Conservation (phyloP, 495 filamentous ascomycete genomes). For the Penicillium coffeae region DNA sequence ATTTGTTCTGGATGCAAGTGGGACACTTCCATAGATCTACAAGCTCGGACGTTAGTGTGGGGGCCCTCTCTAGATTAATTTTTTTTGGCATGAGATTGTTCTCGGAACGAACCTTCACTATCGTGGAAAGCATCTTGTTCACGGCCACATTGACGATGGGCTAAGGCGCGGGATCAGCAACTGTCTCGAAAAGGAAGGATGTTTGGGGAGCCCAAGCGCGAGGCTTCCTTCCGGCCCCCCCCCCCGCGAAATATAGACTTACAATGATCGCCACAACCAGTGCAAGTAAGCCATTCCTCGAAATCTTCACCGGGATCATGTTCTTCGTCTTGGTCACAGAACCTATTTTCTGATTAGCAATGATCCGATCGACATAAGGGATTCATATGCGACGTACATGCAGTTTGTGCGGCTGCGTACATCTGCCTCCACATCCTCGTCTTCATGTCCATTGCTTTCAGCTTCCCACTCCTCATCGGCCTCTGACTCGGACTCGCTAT, state of each 20-base stretch:
- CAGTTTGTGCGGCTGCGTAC: slow-evolving; percentile 56
- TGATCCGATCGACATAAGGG: neutral
- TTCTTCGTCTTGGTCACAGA: slow-evolving; percentile 79
- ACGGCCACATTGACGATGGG: slow-evolving; percentile 91
- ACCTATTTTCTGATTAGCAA: slow-evolving; percentile 38
- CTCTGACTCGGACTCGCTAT: slow-evolving; percentile 63
- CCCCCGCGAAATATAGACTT: slow-evolving; percentile 41
- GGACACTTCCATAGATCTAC: slow-evolving; percentile 74
- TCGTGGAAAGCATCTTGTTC: slow-evolving; percentile 66
- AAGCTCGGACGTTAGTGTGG: slow-evolving; percentile 14
- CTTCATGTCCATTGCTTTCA: slow-evolving; percentile 59
- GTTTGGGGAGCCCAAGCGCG: neutral
- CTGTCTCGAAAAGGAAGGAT: slow-evolving; percentile 15
- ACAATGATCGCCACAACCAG: slow-evolving; percentile 86
- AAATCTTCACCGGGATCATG: slow-evolving; percentile 84
- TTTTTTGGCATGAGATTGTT: no score
- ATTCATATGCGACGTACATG: slow-evolving; percentile 53
- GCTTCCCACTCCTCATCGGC: slow-evolving; percentile 64
- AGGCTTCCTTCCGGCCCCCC: no score
- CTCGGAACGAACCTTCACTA: slow-evolving; percentile 56
- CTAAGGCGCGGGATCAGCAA: slow-evolving; percentile 44
- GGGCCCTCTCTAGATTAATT: no score
- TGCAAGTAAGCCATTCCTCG: slow-evolving; percentile 78
- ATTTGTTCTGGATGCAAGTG: slow-evolving; percentile 65
- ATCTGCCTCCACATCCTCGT: slow-evolving; percentile 54